Evolutionary conservation across 352 stramenopile species (phyloP).

Genomic region (Thraustochytrium sp.): DNA sequence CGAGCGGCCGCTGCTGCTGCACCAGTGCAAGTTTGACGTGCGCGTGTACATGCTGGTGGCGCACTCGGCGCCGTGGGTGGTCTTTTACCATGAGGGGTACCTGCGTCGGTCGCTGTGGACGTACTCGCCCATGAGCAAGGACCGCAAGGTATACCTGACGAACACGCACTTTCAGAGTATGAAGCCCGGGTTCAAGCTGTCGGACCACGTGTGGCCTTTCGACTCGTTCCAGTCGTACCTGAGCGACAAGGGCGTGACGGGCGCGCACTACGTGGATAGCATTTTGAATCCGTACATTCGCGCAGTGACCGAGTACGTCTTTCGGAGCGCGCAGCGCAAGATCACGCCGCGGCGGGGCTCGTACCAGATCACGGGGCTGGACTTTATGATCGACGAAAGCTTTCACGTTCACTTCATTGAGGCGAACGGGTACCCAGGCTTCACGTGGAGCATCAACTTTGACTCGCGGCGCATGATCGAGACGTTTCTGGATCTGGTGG

Average conservation of each 20-base stretch:
- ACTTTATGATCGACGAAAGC: slow-evolving; percentile 43
- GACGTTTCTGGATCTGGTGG: background rate
- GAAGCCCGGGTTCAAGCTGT: slow-evolving; percentile 40
- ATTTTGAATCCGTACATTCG: slow-evolving; percentile 42
- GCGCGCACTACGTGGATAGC: slow-evolving; percentile 33
- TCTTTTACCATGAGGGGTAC: slow-evolving; percentile 40
- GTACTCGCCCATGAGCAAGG: slow-evolving; percentile 32
- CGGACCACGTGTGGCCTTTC: slow-evolving; percentile 35
- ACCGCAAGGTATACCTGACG: slow-evolving; percentile 41
- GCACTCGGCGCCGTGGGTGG: background rate
- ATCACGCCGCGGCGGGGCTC: slow-evolving; percentile 5
- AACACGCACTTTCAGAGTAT: slow-evolving; percentile 41
- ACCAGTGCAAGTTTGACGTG: slow-evolving; percentile 38
- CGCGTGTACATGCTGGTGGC: slow-evolving; percentile 36
- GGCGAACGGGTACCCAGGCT: slow-evolving; percentile 21
- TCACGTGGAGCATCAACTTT: slow-evolving; percentile 45
- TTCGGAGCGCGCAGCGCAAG: slow-evolving; percentile 32
- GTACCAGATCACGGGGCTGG: slow-evolving; percentile 34
- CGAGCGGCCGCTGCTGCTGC: slow-evolving; percentile 12
- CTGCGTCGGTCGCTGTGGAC: slow-evolving; percentile 28
- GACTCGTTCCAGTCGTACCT: slow-evolving; percentile 27
- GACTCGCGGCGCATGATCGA: slow-evolving; percentile 41
- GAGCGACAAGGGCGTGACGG: slow-evolving; percentile 6
- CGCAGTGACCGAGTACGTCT: background rate
- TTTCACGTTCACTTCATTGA: slow-evolving; percentile 42